phyloP scores from a whole-genome alignment of 441 rosid genomes.

The Theobroma grandiflorum region DNA sequence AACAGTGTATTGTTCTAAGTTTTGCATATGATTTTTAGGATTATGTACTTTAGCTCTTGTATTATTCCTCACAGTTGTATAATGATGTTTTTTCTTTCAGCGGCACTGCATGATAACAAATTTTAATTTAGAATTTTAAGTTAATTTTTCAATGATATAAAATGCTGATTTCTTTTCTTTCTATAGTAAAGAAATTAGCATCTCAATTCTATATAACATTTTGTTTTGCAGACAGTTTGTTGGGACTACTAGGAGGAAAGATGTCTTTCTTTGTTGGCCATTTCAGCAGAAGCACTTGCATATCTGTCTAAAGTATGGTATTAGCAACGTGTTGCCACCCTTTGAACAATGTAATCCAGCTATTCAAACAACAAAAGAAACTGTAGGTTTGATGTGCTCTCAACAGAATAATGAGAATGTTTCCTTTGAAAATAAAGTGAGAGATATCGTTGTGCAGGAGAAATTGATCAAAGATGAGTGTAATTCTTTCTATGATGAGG shows the following conservation, averaged over 20 bases:
- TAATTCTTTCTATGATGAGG: not conserved
- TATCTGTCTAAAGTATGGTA: constrained; percentile 14
- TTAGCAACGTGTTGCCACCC: constrained; percentile 15
- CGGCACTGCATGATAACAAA: not conserved
- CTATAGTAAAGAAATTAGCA: not conserved
- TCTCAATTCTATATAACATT: not conserved
- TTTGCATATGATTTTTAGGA: not conserved
- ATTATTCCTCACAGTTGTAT: not conserved
- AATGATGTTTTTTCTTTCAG: not conserved
- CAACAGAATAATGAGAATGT: not conserved
- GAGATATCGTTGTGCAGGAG: not conserved
- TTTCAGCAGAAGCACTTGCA: constrained; percentile 14
- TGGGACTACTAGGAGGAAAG: constrained; percentile 16
- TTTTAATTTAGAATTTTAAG: not conserved
- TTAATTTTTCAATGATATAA: not conserved
- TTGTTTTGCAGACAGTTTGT: constrained; percentile 16
- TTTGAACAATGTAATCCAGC: not conserved
- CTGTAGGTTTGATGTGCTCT: not conserved
- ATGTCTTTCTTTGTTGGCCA: constrained; percentile 19
- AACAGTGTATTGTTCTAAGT: not conserved
- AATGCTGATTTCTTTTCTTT: not conserved
- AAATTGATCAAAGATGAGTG: constrained; percentile 3
- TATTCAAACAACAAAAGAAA: not conserved
- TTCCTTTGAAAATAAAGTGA: constrained; percentile 16
- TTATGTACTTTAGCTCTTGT: not conserved